phyloP scores from a whole-genome alignment of 306 rosid genomes.

The Malus sieversii region DNA sequence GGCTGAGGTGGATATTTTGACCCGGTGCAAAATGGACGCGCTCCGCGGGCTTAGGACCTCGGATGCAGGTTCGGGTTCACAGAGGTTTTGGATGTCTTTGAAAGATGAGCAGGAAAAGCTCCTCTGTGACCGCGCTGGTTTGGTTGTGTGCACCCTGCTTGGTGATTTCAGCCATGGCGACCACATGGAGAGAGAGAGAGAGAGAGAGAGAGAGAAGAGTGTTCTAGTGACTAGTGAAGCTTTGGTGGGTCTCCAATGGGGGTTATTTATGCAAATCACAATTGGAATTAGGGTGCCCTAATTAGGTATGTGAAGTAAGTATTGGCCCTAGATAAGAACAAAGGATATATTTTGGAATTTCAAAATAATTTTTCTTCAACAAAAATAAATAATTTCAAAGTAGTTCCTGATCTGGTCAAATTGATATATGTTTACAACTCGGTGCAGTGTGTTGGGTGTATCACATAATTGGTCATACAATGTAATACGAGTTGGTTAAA shows the following conservation, averaged over 20 bases:
- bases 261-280: not conserved
- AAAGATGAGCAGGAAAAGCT: conserved; percentile 53
- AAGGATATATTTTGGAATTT: not conserved
- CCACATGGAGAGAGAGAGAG: conserved; percentile 36
- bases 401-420: accelerated
- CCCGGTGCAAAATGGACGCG: conserved; percentile 58
- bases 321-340: not conserved
- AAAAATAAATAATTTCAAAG: not conserved
- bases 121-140: conserved; percentile 1
- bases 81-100: conserved; percentile 59
- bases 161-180: conserved; percentile 62
- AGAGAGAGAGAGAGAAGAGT: not conserved
- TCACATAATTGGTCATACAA: not conserved
- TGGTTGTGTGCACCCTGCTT: conserved; percentile 30
- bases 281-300: not conserved
- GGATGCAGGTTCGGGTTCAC: conserved; percentile 23
- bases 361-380: not conserved
- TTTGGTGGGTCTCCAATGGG: not conserved
- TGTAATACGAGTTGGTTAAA: not conserved
- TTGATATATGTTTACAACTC: not conserved
- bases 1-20: conserved; percentile 38
- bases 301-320: not conserved
- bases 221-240: not conserved
- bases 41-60: conserved; percentile 35
- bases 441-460: accelerated